phyloP scores from a whole-genome alignment of 768 basidiomycete species.

The Udeniomyces megalosporus region DNA sequence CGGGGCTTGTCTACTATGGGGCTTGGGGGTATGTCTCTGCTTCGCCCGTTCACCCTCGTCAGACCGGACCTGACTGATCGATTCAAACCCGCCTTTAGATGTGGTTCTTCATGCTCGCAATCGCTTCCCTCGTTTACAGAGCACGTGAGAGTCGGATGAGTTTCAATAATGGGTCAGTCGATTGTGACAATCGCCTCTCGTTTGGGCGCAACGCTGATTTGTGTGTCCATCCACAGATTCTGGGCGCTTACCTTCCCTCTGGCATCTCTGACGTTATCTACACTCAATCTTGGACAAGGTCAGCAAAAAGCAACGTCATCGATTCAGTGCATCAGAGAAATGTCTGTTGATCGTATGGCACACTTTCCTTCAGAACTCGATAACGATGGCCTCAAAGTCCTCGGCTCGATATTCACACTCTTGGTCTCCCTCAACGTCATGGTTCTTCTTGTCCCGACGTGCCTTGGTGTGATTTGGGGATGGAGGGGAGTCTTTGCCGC shows the following conservation, averaged over 20 bases:
- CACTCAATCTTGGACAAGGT: conserved; percentile 12
- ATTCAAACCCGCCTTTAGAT: too few relatives aligned
- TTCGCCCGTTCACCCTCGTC: too few relatives aligned
- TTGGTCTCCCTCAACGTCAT: conserved; percentile 7
- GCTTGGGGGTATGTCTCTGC: conserved; percentile 14
- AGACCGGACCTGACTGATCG: too few relatives aligned
- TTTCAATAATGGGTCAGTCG: conserved; percentile 16
- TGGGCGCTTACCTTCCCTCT: conserved; percentile 16
- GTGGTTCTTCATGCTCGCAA: conserved; percentile 17
- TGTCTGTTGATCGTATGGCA: too few relatives aligned
- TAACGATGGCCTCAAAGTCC: conserved; percentile 8
- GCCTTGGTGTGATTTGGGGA: conserved; percentile 7
- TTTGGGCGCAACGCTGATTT: neutral
- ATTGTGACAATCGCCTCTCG: too few relatives aligned
- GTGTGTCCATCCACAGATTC: neutral
- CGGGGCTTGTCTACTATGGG: conserved; percentile 15
- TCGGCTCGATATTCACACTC: conserved; percentile 13
- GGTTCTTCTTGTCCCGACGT: conserved; percentile 12
- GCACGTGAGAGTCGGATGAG: conserved; percentile 14
- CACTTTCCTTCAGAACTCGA: conserved; percentile 15
- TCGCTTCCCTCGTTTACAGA: conserved; percentile 7
- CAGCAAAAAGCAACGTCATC: too few relatives aligned
- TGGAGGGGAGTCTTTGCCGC: conserved; percentile 13
- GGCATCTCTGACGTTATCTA: conserved; percentile 17
- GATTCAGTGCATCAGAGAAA: too few relatives aligned